Evolutionary conservation across 441 rosid species (phyloP).

Genomic region (Gossypium schwendimanii): DNA sequence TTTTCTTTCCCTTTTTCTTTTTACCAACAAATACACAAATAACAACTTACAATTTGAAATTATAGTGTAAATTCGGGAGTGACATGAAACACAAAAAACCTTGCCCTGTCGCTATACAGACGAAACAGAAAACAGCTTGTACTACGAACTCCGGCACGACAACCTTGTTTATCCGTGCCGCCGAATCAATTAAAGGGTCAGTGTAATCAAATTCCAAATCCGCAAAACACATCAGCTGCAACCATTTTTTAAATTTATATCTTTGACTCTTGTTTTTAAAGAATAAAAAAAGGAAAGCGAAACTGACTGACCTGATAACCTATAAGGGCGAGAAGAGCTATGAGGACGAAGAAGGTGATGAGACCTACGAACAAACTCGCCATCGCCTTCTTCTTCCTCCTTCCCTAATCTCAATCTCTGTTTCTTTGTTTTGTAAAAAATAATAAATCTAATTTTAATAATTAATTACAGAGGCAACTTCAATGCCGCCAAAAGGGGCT

Average conservation of each 20-base stretch:
- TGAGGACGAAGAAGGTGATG: constrained; percentile 31
- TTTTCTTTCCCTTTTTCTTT: not conserved
- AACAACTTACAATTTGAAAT: constrained; percentile 26
- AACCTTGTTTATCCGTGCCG: constrained; percentile 21
- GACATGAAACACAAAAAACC: constrained; percentile 27
- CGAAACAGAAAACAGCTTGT: constrained; percentile 30
- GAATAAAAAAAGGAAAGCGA: not conserved
- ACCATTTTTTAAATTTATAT: not conserved
- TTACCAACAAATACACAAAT: not conserved
- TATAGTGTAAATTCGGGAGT: constrained; percentile 27
- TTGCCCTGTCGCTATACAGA: constrained; percentile 26
- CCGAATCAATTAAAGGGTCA: constrained; percentile 35
- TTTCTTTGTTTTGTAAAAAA: not conserved
- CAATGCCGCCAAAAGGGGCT: not conserved
- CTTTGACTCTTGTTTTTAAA: not conserved
- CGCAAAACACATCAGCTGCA: constrained; percentile 34
- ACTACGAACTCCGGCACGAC: constrained; percentile 29
- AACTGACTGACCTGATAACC: constrained; percentile 26
- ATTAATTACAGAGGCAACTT: not conserved
- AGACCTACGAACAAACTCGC: constrained; percentile 28
- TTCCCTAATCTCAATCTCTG: not conserved
- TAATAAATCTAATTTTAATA: no score
- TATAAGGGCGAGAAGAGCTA: constrained; percentile 28
- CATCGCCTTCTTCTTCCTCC: constrained; percentile 21
- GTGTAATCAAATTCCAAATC: constrained; percentile 35